Percentiles rank a stretch among this genome's conserved stretches.
phyloP scores from a whole-genome alignment of 306 rosid genomes.

The Vigna trinervia region DNA sequence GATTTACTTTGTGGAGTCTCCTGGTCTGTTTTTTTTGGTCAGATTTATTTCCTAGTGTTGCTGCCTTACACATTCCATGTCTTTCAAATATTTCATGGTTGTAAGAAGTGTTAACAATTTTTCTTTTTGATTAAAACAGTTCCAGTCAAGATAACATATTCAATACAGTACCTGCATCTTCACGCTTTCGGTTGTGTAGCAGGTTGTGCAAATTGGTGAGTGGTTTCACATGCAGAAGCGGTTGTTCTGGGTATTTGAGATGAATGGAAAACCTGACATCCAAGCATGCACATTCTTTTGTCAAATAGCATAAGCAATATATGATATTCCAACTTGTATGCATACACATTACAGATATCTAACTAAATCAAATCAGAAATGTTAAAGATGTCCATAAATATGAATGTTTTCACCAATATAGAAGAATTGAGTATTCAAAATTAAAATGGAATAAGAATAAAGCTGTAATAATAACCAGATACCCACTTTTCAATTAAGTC shows the following conservation, averaged over 20 bases:
- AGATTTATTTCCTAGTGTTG: neutral
- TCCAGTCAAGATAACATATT: constrained; percentile 4
- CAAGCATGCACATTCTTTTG: constrained; percentile 37
- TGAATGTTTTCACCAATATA: constrained; percentile 24
- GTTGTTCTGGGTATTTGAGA: constrained; percentile 79
- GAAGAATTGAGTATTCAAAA: constrained; percentile 38
- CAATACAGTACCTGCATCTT: constrained; percentile 63
- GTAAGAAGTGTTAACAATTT: neutral
- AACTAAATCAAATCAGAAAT: constrained; percentile 15
- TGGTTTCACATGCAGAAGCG: constrained; percentile 78
- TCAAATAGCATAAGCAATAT: constrained; percentile 12
- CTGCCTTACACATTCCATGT: neutral
- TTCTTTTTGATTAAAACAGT: neutral
- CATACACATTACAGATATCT: neutral
- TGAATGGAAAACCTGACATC: constrained; percentile 72
- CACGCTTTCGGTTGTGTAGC: constrained; percentile 71
- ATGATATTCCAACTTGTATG: constrained; percentile 31
- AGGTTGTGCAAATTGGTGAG: constrained; percentile 76
- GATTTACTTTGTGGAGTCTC: neutral
- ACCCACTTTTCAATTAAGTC: constrained; percentile 62
- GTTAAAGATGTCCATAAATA: neutral
- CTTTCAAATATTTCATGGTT: neutral
- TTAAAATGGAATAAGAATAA: constrained; percentile 35
- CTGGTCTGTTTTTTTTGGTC: neutral
- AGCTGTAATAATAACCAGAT: constrained; percentile 35